phyloP scores from a whole-genome alignment of 2,329 filamentous ascomycete genomes.

The Aspergillus sp. region DNA sequence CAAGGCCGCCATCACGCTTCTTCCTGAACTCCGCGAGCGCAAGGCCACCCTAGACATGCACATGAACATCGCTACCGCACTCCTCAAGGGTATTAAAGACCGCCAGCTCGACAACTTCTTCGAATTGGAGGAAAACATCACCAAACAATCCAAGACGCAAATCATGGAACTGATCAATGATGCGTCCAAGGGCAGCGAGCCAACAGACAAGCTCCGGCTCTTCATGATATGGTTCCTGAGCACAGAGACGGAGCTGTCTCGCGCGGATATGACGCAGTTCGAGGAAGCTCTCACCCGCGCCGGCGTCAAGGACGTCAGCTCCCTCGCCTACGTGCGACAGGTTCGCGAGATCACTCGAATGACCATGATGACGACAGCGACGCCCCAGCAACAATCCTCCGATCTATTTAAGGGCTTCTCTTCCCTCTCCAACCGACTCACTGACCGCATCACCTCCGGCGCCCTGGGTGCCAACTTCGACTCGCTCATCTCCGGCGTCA shows the following conservation, averaged over 20 bases:
- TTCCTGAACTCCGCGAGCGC: constrained; percentile 87
- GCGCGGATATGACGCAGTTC: constrained; percentile 79
- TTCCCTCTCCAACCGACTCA: constrained; percentile 84
- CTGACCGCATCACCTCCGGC: constrained; percentile 89
- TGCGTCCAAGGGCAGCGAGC: constrained; percentile 73
- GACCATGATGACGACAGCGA: constrained; percentile 90
- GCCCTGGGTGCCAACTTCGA: constrained; percentile 86
- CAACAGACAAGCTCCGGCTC: constrained; percentile 83
- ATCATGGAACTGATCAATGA: constrained; percentile 85
- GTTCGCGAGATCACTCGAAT: constrained; percentile 94
- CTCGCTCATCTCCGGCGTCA: constrained; percentile 90
- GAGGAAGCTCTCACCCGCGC: constrained; percentile 76
- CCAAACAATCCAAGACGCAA: constrained; percentile 85
- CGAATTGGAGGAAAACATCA: constrained; percentile 88
- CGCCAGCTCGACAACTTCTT: constrained; percentile 95
- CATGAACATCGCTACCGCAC: constrained; percentile 91
- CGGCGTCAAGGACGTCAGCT: constrained; percentile 69
- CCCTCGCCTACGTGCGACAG: constrained; percentile 81
- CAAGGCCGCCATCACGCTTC: constrained; percentile 88
- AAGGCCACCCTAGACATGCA: constrained; percentile 97
- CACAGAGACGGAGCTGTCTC: constrained; percentile 81
- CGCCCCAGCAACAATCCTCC: constrained; percentile 57
- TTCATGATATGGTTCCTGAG: constrained; percentile 98
- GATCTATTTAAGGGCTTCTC: constrained; percentile 93
- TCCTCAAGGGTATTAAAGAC: constrained; percentile 82